Conservation (phyloP, 129 eudicot species). For the Ambrosia trifida region DNA sequence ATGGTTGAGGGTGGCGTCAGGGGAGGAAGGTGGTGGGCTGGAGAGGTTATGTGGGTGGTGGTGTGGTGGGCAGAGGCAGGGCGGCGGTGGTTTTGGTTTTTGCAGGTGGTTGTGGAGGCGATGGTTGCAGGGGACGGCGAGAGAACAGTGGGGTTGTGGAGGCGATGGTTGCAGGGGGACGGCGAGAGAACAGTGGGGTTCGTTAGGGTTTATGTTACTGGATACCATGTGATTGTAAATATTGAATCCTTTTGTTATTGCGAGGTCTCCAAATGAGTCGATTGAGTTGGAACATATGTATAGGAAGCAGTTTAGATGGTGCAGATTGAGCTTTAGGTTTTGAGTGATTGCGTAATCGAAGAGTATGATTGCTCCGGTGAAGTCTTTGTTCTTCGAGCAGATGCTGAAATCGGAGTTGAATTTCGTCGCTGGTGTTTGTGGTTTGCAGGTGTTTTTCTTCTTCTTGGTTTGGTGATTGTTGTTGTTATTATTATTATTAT, state of each 20-base stretch:
- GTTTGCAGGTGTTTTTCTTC: constrained; percentile 44
- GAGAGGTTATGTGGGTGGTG: too few species aligned
- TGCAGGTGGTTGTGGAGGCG: too few species aligned
- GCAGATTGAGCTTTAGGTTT: constrained; percentile 48
- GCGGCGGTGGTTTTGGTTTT: too few species aligned
- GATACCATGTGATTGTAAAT: constrained; percentile 48
- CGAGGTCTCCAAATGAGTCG: constrained; percentile 32
- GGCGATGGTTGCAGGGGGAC: too few species aligned
- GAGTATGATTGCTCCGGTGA: constrained; percentile 50
- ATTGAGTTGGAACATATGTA: constrained; percentile 60
- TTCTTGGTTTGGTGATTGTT: neutral
- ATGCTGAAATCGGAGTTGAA: constrained; percentile 54
- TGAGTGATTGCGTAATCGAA: constrained; percentile 54
- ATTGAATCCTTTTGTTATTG: constrained; percentile 56
- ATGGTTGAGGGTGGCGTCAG: too few species aligned
- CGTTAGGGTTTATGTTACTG: constrained; percentile 53
- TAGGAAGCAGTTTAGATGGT: constrained; percentile 65
- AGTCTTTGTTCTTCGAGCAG: constrained; percentile 57
- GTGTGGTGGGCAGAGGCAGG: too few species aligned
- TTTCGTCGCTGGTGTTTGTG: constrained; percentile 51
- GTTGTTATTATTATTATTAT: too few species aligned
- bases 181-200: too few species aligned
- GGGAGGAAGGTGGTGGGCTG: too few species aligned
- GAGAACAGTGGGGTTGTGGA: too few species aligned
- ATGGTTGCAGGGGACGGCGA: too few species aligned